Evolutionary conservation across 495 filamentous ascomycete species (phyloP), one percentile per base, ranked within the genome.

Genomic region (Penicillium riverlandense): DNA sequence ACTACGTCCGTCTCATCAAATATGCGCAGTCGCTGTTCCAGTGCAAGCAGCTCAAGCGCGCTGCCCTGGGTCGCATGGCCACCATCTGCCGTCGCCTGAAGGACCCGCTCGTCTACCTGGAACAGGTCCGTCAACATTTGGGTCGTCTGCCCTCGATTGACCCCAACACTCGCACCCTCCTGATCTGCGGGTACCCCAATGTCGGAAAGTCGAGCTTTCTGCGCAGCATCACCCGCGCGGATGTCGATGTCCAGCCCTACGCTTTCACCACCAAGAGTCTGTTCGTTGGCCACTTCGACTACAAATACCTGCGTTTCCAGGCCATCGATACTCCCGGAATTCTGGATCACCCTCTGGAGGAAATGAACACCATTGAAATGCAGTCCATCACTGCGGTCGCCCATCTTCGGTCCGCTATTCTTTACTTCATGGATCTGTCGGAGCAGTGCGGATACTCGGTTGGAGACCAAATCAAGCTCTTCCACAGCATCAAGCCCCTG

Each of bases 281-380:
- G 58, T 97, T 96, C 56, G 94, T 97, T 13, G 92, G 92, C 36
- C 92, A 98, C 63, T 96, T 97, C 56, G 92, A 98, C 72, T 98
- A 96, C 76, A 95, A 95, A 63, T 97, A 95, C 69, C 76, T 96
- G 37, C 83, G 90, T 38, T 96, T 95, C 72, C 87, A 92, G 64
- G 85, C 80, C 53, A 92, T 87, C 65, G 88, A 78, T 78, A 95
- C 77, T 51, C 91, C 91, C 10, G 92, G 92, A 66, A 95, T 98
- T 61, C 74, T 97, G 44, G 92, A 98, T 59, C 94, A 98, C 62
- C 94, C 92, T 11, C 77, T 98, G 8, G 94, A 97, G 67, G 92
- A 98, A 70, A 98, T 98, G 92, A 98, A 97, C 70, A 96, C 92
- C 8, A 98, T 98, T 62, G 94, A 98, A 66, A 96, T 97, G 90